Base-by-base conservation (phyloP, 371 early-diverging fungal species). In the Thermomucor indicae-seudaticae region DNA sequence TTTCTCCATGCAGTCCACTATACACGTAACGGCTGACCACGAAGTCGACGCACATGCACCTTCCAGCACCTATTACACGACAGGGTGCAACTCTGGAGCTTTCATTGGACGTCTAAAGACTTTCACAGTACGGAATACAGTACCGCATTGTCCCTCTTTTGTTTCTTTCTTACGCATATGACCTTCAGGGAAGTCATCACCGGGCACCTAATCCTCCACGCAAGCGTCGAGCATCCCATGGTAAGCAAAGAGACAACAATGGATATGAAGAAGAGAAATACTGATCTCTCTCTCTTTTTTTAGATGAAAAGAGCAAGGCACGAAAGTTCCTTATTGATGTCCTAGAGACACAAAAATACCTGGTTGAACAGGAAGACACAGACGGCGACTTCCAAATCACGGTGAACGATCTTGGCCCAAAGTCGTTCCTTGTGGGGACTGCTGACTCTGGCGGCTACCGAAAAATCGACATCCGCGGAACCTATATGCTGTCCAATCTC, bases 371-470 rank as follows among this genome's bases (percentile, higher is more conserved):
- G 56, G 95, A 96, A 63, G 96, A 96, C 66, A 91, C 93, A 0
- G 88, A 94, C 67, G 90, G 89, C 16, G 90, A 96, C 57, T 85
- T 72, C 57, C 94, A 94, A 60, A 93, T 96, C 53, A 96, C 95
- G 1, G 74, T 96, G 40, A 80, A 86, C 43, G 96, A 96, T 65
- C 51, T 68, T 4, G 96, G 96, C 0, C 96, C 96, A 20, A 96
- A 95, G 62, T 69, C 81, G 4, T 80, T 96, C 49, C 72, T 75
- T 6, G 79, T 96, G 14, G 90, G 89, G 10, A 91, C 95, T 0
- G 88, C 89, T 5, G 84, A 81, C 54, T 87, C 88, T 23, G 84
- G 77, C 37, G 95, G 95, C 12, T 88, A 79, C 74, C 74, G 80
- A 44, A 88, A 88, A 48, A 85, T 84, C 49, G 92, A 92, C 47